Evolutionary conservation across 2,329 filamentous ascomycete species (phyloP), one percentile per base, ranked within the genome.

Genomic region (Fusarium lateritium): DNA sequence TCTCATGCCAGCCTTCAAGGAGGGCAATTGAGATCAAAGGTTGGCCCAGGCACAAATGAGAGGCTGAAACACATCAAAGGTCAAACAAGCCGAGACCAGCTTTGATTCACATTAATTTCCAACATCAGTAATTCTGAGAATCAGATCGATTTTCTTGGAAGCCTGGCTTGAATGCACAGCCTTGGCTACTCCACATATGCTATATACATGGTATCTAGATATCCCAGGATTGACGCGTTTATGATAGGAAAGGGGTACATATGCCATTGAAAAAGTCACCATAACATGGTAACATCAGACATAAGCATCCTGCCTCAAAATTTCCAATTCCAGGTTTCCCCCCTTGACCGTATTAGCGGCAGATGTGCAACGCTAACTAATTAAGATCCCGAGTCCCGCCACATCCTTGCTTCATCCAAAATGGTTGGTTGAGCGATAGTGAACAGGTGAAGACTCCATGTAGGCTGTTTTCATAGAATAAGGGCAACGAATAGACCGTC

Each of bases 341-440:
- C 10, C 42, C 45, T 44, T 34, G 28, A 28, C 40, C 19, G 31
- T 44, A 17, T 42, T 46, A 69, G 44, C 52, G 31, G 33, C 42
- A 65, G 53, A 61, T 56, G 47, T 38, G 44, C 45, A 40, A 17
- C 39, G 39, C 55, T 59, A 59, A 28, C 21, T 52, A 50, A 64
- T 56, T 58, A 61, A 52, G 28, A 46, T 68, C 49, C 51, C 26
- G 34, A 64, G 39, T 33, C 58, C 44, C 36, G 19, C 46, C 21
- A 55, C 43, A 49, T 34, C 38, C 36, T 56, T 44, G 40, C n/a
- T 36, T 44, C 19, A 36, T 36, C 39, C 15, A 14, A 38, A 24
- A 33, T 26, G 24, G 21, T 51, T 40, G 19, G 17, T 45, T 38
- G 31, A 22, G 21, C 36, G 36, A 36, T 33, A 39, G 26, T 40